Base-by-base conservation (phyloP, 2,329 filamentous ascomycete species). In the Bipolaris oryzae region DNA sequence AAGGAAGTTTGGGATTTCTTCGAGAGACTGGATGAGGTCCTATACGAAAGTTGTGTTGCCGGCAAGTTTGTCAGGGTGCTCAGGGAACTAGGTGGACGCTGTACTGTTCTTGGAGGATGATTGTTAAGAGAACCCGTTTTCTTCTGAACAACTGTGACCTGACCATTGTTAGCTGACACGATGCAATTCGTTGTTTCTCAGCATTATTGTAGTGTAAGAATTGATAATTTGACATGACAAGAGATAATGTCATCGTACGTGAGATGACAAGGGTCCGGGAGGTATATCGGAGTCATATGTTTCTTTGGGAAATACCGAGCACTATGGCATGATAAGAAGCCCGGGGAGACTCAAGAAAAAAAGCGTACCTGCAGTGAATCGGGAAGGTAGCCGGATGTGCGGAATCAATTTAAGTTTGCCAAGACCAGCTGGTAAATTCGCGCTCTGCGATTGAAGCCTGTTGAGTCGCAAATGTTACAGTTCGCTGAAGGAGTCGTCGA, bases 351-450 rank as follows among this genome's bases (percentile, higher is more conserved):
- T 7, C 3, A 28, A 50, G 10, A 15, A 51, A 10, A 20, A 44
- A 41, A 37, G 45, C 67, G 52, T 67, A 68, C 65, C 60, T 61
- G 25, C 28, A 50, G 28, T 62, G 44, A 44, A 50, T 23, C 58
- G 58, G 58, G 62, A 58, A 57, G 55, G 9, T n/a, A 51, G 31
- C 6, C 31, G 1, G 20, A n/a, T 20, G 42, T 15, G 11, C 11
- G 4, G 13, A 45, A 23, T 5, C 11, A 1, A 33, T 23, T 16
- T 37, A 28, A 3, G 1, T 16, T 25, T 34, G 41, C 16, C 7
- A 25, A 18, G 5, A 18, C 5, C 13, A 11, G 23, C 7, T 23
- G 0, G 11, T n/a, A n/a, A 23, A n/a, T 5, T 23, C 15, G 5
- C 9, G 7, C 5, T 13, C 15, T 21, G 3, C 9, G 9, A 23